A percentile compares a stretch with the other conserved stretches of the same genome.
Evolutionary conservation across 345 rosid species (phyloP).

Genomic region (Eucalyptus pauciflora): DNA sequence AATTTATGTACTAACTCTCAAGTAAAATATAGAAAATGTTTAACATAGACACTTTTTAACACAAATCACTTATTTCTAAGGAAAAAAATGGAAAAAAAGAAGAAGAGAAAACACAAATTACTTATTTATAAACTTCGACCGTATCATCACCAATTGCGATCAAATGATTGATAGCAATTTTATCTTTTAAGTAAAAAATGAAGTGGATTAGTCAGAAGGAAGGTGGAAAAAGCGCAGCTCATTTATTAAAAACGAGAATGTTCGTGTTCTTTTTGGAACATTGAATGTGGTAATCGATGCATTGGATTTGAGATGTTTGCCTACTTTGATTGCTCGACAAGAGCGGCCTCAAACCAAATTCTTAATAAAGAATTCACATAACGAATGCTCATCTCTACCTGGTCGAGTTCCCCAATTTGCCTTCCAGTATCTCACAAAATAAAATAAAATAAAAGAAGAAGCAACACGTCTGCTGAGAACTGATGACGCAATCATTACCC

Average conservation of each 20-base stretch:
- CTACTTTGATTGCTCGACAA: background rate
- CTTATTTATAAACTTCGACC: background rate
- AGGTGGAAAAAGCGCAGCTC: background rate
- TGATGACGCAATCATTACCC: background rate
- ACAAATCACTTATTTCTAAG: background rate
- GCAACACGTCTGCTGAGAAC: background rate
- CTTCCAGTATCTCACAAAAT: background rate
- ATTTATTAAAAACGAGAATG: background rate
- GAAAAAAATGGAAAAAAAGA: too few species aligned
- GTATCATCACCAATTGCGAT: background rate
- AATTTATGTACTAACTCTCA: background rate
- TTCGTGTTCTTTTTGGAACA: background rate
- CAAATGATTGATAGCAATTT: background rate
- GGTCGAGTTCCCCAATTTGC: background rate
- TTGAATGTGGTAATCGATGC: background rate
- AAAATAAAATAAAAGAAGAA: background rate
- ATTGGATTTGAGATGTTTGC: background rate
- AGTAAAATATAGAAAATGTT: background rate
- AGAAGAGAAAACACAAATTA: too few species aligned
- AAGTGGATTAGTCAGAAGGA: background rate
- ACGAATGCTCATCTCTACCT: background rate
- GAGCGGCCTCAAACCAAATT: background rate
- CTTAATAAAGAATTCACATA: background rate
- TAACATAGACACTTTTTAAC: background rate
- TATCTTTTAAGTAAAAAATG: background rate